A percentile compares a stretch with the other conserved stretches of the same genome.
These are phyloP conservation scores for Dictyophora rubrovolvata DNA, from an alignment of 768 basidiomycete species.

Conservation along the genomic window DNA sequence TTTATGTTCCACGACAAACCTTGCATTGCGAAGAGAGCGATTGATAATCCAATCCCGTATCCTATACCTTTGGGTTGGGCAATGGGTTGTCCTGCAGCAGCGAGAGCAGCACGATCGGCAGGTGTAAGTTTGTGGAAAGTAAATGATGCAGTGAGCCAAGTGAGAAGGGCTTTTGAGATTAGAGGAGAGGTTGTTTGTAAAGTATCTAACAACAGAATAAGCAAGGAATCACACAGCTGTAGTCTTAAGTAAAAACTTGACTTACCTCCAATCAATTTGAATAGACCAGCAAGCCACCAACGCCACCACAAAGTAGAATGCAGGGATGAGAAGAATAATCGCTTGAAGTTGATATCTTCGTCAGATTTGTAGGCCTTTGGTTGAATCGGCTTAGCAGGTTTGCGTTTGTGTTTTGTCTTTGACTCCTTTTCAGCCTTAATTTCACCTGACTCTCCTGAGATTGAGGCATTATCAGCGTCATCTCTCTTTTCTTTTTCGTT, in stretches of 20 bases:
- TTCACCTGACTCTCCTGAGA: not conserved
- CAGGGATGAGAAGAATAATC: conserved; percentile 41
- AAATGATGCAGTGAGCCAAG: conserved; percentile 46
- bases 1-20: conserved; percentile 21
- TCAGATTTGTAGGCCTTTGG: not conserved
- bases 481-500: conserved; percentile 11
- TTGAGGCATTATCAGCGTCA: not conserved
- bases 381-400: conserved; percentile 4
- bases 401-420: not conserved
- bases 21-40: conserved; percentile 54
- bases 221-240: too few relatives aligned
- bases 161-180: conserved; percentile 47
- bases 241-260: not conserved
- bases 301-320: conserved; percentile 35
- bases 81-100: conserved; percentile 17
- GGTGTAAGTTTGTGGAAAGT: conserved; percentile 28
- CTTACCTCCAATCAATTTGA: conserved; percentile 33
- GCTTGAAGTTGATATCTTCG: conserved; percentile 27
- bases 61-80: conserved; percentile 39
- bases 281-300: conserved; percentile 38
- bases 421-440: not conserved
- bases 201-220: conserved; percentile 24
- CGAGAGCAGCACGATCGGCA: conserved; percentile 23
- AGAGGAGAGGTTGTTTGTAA: conserved; percentile 46
- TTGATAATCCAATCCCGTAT: conserved; percentile 50